Evolutionary conservation across 352 stramenopile genomes (phyloP).

Genomic region (Globisporangium mamillatum): DNA sequence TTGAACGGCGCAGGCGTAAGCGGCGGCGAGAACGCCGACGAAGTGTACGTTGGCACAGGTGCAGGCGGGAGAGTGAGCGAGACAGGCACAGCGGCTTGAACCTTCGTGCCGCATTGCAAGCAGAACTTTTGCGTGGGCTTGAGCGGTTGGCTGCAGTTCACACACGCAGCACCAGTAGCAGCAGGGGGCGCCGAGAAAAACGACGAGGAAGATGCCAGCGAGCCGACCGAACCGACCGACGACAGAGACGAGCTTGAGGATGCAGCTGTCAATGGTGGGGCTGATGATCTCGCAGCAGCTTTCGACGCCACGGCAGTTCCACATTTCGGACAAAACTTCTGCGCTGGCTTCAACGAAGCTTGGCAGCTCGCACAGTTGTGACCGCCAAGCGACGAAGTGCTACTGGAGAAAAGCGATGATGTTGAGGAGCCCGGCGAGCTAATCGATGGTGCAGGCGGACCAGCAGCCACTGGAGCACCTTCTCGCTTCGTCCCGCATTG

Average conservation of each 20-base stretch:
- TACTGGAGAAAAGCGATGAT: constrained; percentile 20
- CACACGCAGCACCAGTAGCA: constrained; percentile 27
- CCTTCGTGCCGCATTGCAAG: constrained; percentile 71
- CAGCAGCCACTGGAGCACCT: not conserved
- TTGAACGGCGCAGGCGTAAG: constrained; percentile 28
- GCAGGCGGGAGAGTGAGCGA: not conserved
- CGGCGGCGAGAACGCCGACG: constrained; percentile 26
- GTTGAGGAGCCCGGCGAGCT: constrained; percentile 9
- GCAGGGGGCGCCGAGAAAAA: constrained; percentile 8
- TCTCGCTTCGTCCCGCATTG: constrained; percentile 54
- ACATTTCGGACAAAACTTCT: constrained; percentile 84
- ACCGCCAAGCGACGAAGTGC: constrained; percentile 25
- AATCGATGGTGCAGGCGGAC: not conserved
- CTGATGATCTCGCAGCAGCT: constrained; percentile 12
- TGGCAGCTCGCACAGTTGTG: constrained; percentile 46
- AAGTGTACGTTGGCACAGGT: constrained; percentile 11
- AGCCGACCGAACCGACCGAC: constrained; percentile 22
- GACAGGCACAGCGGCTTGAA: constrained; percentile 13
- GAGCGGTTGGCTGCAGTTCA: constrained; percentile 43
- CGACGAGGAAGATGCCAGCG: constrained; percentile 19
- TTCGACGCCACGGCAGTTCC: constrained; percentile 30
- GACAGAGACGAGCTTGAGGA: constrained; percentile 34
- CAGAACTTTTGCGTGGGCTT: constrained; percentile 77
- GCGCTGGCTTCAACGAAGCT: constrained; percentile 48
- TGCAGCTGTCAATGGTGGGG: constrained; percentile 14